Evolutionary conservation across 805 yeast species (phyloP).

Genomic region (Ogataea zsoltii): DNA sequence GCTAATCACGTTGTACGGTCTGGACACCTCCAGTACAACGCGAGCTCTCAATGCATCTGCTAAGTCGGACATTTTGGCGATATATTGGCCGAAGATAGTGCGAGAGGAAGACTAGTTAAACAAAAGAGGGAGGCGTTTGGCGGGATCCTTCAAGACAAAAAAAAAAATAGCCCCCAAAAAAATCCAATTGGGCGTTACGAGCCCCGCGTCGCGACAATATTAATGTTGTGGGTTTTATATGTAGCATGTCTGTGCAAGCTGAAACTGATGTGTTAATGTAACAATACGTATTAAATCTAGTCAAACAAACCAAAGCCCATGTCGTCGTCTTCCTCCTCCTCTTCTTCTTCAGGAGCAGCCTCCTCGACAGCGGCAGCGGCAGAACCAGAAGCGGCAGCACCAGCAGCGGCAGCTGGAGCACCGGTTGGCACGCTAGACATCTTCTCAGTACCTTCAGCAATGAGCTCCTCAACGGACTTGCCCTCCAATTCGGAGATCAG

Average conservation of each 20-base stretch:
- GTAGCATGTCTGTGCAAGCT: not conserved
- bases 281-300: slow-evolving; percentile 46
- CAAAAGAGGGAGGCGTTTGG: not conserved
- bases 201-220: not conserved
- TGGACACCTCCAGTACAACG: slow-evolving; percentile 19
- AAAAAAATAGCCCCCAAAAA: not conserved
- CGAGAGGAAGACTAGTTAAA: not conserved
- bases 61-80: slow-evolving; percentile 9
- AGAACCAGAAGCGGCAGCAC: slow-evolving; percentile 55
- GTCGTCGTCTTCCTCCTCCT: slow-evolving; percentile 49
- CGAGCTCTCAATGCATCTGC: slow-evolving; percentile 20
- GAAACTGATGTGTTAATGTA: slow-evolving; percentile 7
- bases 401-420: slow-evolving; percentile 70
- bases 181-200: not conserved
- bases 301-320: slow-evolving; percentile 96
- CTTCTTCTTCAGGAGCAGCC: slow-evolving; percentile 54
- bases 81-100: not conserved
- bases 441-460: slow-evolving; percentile 80
- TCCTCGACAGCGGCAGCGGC: slow-evolving; percentile 59
- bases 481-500: slow-evolving; percentile 78
- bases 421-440: slow-evolving; percentile 81
- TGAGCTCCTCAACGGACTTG: slow-evolving; percentile 69
- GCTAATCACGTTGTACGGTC: slow-evolving; percentile 22
- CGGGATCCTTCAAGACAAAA: not conserved
- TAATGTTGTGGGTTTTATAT: not conserved